Evolutionary conservation across 208 protist genomes (phyloP).

Genomic region (Leptomonas pyrrhocoris): DNA sequence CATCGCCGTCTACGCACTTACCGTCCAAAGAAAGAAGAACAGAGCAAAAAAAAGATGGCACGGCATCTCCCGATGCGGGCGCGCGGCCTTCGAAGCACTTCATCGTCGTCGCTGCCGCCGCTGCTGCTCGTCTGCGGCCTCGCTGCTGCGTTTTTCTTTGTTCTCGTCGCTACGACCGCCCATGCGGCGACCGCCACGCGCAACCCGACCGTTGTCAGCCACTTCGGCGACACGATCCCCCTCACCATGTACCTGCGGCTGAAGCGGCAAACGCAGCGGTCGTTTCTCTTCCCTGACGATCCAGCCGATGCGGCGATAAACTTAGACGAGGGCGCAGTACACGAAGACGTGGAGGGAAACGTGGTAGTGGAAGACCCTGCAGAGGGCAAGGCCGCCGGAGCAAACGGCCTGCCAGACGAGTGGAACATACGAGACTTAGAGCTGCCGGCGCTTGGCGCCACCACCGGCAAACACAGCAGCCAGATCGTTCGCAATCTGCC

Average conservation of each 20-base stretch:
- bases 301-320: neutral
- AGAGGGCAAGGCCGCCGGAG: neutral
- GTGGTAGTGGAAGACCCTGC: slow-evolving; percentile 14
- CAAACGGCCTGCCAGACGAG: neutral
- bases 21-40: too few species aligned
- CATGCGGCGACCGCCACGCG: neutral
- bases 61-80: too few species aligned
- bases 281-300: slow-evolving; percentile 29
- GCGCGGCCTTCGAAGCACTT: too few species aligned
- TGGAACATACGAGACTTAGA: slow-evolving; percentile 19
- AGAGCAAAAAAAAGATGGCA: too few species aligned
- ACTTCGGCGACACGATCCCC: slow-evolving; percentile 58
- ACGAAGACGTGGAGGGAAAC: slow-evolving; percentile 26
- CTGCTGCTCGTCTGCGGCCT: neutral
- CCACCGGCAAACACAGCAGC: slow-evolving; percentile 33
- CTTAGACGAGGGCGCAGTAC: slow-evolving; percentile 15
- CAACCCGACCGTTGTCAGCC: slow-evolving; percentile 5
- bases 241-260: slow-evolving; percentile 68
- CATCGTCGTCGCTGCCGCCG: neutral
- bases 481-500: slow-evolving; percentile 51
- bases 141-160: neutral
- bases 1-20: too few species aligned
- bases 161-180: neutral
- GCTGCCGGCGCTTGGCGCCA: slow-evolving; percentile 10
- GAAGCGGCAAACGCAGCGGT: slow-evolving; percentile 26